Conservation (phyloP, 164 flowering plant genomes). For the Liquidambar formosana region DNA sequence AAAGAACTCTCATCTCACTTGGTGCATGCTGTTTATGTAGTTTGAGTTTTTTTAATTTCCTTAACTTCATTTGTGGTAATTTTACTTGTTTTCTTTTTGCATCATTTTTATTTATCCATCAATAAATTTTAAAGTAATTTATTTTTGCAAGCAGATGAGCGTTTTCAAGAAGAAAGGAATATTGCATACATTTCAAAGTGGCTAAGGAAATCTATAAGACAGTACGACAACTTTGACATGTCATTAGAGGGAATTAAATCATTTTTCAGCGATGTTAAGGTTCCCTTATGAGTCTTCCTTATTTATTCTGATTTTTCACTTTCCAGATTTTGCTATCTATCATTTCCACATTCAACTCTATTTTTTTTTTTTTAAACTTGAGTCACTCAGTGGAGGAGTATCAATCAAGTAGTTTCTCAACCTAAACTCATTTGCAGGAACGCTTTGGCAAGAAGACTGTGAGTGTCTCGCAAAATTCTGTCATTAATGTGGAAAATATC, state of each 20-base stretch:
- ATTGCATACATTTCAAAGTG: slow-evolving; percentile 77
- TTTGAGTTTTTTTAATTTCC: neutral
- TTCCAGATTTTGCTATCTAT: neutral
- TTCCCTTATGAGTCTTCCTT: slow-evolving; percentile 11
- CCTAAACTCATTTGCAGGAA: slow-evolving; percentile 43
- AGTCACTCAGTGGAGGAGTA: neutral
- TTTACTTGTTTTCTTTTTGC: neutral
- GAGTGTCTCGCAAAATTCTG: slow-evolving; percentile 21
- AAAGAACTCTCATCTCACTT: too few species aligned
- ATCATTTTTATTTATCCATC: neutral
- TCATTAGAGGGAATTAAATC: slow-evolving; percentile 57
- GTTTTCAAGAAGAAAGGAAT: slow-evolving; percentile 72
- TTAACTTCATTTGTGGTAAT: neutral
- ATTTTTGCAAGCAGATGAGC: slow-evolving; percentile 66
- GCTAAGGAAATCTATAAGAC: slow-evolving; percentile 77
- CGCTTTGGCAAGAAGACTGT: slow-evolving; percentile 26
- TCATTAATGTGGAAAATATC: slow-evolving; percentile 21
- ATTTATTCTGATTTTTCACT: neutral
- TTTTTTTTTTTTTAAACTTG: neutral
- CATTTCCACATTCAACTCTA: neutral
- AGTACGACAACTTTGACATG: slow-evolving; percentile 57
- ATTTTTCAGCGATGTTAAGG: slow-evolving; percentile 75
- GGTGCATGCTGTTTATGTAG: too few species aligned
- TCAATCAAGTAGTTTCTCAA: neutral
- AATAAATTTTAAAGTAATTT: neutral